A percentile compares a stretch with the other conserved stretches of the same genome.
phyloP scores from a whole-genome alignment of 1,284 basidiomycete genomes.

The Rhizoctonia solani region DNA sequence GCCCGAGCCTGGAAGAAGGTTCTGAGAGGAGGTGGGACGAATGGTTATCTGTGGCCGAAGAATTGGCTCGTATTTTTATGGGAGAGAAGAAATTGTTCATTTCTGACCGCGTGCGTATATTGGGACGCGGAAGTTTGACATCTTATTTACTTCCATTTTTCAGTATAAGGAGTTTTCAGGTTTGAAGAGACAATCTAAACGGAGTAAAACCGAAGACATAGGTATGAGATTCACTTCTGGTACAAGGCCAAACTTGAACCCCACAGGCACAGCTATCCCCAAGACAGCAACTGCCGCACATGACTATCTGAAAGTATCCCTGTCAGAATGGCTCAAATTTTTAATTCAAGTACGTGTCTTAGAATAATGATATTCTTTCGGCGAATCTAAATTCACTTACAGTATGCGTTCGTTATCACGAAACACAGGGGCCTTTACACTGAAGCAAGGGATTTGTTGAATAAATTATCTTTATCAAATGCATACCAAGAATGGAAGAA shows the following conservation, averaged over 20 bases:
- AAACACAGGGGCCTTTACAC: slow-evolving; percentile 62
- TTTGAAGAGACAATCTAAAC: slow-evolving; percentile 68
- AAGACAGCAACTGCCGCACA: slow-evolving; percentile 51
- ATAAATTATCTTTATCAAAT: slow-evolving; percentile 77
- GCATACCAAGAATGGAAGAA: slow-evolving; percentile 68
- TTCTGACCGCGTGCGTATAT: slow-evolving; percentile 63
- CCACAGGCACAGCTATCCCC: background rate
- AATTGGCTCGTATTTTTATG: slow-evolving; percentile 80
- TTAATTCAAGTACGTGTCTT: slow-evolving; percentile 76
- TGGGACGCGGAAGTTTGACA: background rate
- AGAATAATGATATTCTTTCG: background rate
- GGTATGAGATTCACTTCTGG: background rate
- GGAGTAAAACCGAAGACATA: slow-evolving; percentile 43
- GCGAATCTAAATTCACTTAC: slow-evolving; percentile 13
- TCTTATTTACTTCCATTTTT: background rate
- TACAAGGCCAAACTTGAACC: background rate
- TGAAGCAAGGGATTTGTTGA: slow-evolving; percentile 75
- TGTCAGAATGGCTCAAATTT: slow-evolving; percentile 83
- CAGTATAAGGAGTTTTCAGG: slow-evolving; percentile 33
- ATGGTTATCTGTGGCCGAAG: slow-evolving; percentile 85
- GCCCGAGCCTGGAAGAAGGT: slow-evolving; percentile 36
- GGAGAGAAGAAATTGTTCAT: slow-evolving; percentile 81
- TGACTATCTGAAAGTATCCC: slow-evolving; percentile 79
- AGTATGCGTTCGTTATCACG: slow-evolving; percentile 87
- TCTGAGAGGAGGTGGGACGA: slow-evolving; percentile 46